A percentile compares a stretch with the other conserved stretches of the same genome.
phyloP scores from a whole-genome alignment of 2,329 filamentous ascomycete genomes.

The Fusarium mexicanum region DNA sequence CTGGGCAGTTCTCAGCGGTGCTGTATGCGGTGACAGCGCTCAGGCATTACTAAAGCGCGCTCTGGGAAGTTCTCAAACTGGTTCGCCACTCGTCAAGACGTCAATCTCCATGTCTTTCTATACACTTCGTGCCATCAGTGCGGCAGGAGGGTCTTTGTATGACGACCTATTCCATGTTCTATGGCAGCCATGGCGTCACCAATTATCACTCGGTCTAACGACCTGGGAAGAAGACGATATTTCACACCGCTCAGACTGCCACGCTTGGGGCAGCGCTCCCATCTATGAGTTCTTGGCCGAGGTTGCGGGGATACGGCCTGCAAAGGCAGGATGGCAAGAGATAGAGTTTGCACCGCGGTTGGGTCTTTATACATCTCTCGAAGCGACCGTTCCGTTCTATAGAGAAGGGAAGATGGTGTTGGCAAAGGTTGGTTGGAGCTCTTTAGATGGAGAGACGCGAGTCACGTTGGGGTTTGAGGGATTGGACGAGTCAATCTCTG shows the following conservation, averaged over 20 bases:
- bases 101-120: not conserved
- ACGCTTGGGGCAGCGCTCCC: not conserved
- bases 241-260: not conserved
- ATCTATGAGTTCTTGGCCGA: not conserved
- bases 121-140: not conserved
- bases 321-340: not conserved
- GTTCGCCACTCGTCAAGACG: fast-evolving
- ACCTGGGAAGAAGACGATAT: not conserved
- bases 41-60: not conserved
- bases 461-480: not conserved
- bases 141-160: not conserved
- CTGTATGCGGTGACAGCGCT: not conserved
- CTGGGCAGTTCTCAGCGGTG: not conserved
- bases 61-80: fast-evolving
- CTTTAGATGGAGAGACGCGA: not conserved
- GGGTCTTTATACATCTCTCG: not conserved
- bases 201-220: not conserved
- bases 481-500: not conserved
- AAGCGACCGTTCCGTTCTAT: not conserved
- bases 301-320: not conserved
- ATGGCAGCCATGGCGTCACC: not conserved
- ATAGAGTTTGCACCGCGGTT: not conserved
- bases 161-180: not conserved
- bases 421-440: not conserved
- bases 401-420: not conserved